A percentile compares a stretch with the other conserved stretches of the same genome.
phyloP scores from a whole-genome alignment of 1,284 basidiomycete species.

The Rhodotorula mucilaginosa region DNA sequence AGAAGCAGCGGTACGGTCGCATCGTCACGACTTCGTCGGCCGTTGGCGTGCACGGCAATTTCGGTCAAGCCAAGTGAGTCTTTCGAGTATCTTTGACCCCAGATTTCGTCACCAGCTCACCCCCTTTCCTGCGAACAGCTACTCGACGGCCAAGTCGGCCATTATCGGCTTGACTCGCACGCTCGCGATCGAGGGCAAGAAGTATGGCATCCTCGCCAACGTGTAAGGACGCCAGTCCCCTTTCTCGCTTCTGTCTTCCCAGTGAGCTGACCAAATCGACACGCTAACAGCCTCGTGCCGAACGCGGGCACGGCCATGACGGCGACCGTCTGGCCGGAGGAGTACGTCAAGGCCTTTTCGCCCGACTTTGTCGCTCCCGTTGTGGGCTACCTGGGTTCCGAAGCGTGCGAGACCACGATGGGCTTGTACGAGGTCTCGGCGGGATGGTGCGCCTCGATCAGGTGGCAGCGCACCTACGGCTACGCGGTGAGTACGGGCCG shows the following conservation, averaged over 20 bases:
- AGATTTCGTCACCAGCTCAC: neutral
- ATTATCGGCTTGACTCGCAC: slow-evolving; percentile 87
- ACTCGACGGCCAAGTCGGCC: slow-evolving; percentile 88
- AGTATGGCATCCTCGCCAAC: slow-evolving; percentile 87
- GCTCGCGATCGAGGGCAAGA: slow-evolving; percentile 86
- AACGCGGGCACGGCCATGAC: slow-evolving; percentile 63
- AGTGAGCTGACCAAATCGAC: too few species aligned
- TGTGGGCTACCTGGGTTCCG: slow-evolving; percentile 85
- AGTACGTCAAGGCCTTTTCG: slow-evolving; percentile 94
- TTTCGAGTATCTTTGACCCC: too few species aligned
- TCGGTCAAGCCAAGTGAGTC: slow-evolving; percentile 67
- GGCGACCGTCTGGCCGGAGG: slow-evolving; percentile 78
- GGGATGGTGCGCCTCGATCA: slow-evolving; percentile 86
- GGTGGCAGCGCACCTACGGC: slow-evolving; percentile 91
- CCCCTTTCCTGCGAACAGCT: slow-evolving; percentile 46
- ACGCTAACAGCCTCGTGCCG: slow-evolving; percentile 35
- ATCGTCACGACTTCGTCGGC: slow-evolving; percentile 92
- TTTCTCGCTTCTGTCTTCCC: neutral
- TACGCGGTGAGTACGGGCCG: slow-evolving; percentile 42
- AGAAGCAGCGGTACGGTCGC: slow-evolving; percentile 94
- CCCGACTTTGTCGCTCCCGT: slow-evolving; percentile 89
- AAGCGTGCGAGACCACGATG: slow-evolving; percentile 74
- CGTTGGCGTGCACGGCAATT: slow-evolving; percentile 71
- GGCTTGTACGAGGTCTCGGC: slow-evolving; percentile 83
- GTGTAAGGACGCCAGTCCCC: slow-evolving; percentile 44